These are phyloP conservation scores for Parathielavia hyrcaniae DNA, from an alignment of 495 filamentous ascomycete species.

Conservation along the genomic window DNA sequence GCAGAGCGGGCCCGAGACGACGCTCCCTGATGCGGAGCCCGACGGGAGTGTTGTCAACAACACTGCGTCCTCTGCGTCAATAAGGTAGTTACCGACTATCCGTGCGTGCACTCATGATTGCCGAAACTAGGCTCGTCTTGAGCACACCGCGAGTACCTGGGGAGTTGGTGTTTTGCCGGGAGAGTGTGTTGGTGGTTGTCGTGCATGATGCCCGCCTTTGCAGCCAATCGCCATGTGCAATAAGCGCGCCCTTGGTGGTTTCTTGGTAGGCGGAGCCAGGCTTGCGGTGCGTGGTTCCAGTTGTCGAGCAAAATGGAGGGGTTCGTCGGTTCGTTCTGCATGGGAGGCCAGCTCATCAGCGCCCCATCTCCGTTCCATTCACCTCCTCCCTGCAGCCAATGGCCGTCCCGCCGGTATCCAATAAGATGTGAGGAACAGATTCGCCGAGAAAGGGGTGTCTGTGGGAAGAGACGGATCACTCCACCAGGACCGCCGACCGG, in stretches of 20 bases:
- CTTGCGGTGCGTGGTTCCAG: background rate
- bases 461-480: no score
- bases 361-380: background rate
- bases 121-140: background rate
- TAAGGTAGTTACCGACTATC: no score
- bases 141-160: background rate
- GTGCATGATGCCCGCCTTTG: constrained; percentile 1
- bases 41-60: background rate
- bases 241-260: constrained; percentile 10
- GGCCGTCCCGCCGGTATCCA: background rate
- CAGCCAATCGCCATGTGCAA: constrained; percentile 11
- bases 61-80: background rate
- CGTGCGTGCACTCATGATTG: no score
- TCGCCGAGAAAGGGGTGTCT: no score
- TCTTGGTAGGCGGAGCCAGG: background rate
- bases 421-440: no score
- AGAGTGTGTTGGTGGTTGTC: constrained; percentile 1
- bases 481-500: constrained; percentile 1
- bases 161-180: background rate
- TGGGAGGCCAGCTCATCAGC: background rate
- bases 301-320: background rate
- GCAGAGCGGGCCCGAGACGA: background rate
- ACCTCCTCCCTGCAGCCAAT: background rate
- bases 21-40: no score
- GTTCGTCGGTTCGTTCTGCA: constrained; percentile 1